Evolutionary conservation across 2,329 filamentous ascomycete species (phyloP).

Genomic region (Coniochaeta sp.): DNA sequence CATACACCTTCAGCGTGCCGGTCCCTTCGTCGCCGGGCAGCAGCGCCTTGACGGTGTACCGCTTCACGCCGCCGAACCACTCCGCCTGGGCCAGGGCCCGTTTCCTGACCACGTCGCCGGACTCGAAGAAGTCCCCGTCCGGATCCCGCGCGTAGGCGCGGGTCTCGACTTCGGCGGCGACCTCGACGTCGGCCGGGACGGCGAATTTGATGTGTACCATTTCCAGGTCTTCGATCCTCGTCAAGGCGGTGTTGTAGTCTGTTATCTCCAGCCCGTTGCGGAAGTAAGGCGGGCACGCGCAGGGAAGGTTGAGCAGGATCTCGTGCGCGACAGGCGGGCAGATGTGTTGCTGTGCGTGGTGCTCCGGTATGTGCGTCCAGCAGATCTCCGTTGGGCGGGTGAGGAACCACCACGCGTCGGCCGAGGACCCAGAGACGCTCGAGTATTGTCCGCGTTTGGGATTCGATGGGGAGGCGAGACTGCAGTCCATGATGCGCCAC

Average conservation of each 20-base stretch:
- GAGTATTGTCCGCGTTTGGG: constrained; percentile 74
- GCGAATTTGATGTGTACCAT: constrained; percentile 85
- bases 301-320: constrained; percentile 76
- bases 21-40: constrained; percentile 88
- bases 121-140: constrained; percentile 92
- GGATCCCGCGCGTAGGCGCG: constrained; percentile 70
- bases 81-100: constrained; percentile 84
- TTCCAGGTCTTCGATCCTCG: constrained; percentile 83
- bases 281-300: constrained; percentile 83
- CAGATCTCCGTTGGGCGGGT: constrained; percentile 80
- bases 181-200: constrained; percentile 83
- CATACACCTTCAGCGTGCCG: constrained; percentile 83
- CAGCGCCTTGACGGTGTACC: constrained; percentile 88
- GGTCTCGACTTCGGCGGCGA: constrained; percentile 86
- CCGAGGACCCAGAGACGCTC: constrained; percentile 56
- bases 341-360: constrained; percentile 85
- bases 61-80: constrained; percentile 81
- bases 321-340: constrained; percentile 83
- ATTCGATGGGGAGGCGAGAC: constrained; percentile 83
- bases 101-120: constrained; percentile 77
- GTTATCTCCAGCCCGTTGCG: constrained; percentile 70
- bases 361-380: constrained; percentile 89
- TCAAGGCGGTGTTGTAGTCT: constrained; percentile 83
- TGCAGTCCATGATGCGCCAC: constrained; percentile 95
- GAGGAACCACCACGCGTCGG: constrained; percentile 94